Base-by-base conservation (phyloP, 2,329 filamentous ascomycete genomes). In the Penicillium sp. region DNA sequence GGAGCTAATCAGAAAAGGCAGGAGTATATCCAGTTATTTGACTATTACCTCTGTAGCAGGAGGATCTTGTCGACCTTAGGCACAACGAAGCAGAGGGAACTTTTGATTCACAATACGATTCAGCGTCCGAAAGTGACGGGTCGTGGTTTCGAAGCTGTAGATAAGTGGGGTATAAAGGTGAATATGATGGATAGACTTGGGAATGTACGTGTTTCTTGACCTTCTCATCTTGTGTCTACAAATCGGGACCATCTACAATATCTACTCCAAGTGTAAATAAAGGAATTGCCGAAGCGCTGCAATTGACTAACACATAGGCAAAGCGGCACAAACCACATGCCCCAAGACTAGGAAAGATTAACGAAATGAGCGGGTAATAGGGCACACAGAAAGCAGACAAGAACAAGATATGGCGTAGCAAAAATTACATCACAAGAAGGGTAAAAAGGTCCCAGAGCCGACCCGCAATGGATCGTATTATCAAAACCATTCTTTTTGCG, bases 81-180 rank as follows among this genome's bases (percentile, higher is more conserved):
- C 13, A 29, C 28, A 29, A n/a, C 8, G 6, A 4, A 31, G 29
- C 26, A 24, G 8, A 10, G 26, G 26, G 26, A 4, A 20, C 18
- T 20, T 20, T 20, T 49, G 16, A 46, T 45, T 14, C 44, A 46
- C 6, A 36, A 44, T 43, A 47, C 51, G 45, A 53, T 49, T 46
- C 43, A 46, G 29, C 51, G 83, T 56, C 35, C 59, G 72, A 77
- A 63, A 66, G 63, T 34, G 77, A 78, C 62, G 71, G 38, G 62
- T 76, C 24, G 71, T 72, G 43, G 29, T 2, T 35, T 28, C 43
- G 13, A 22, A 36, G 31, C 24, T 41, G 8, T 41, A 10, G 26
- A 34, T 31, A n/a, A 4, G 6, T 8, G n/a, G n/a, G 28, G 28
- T n/a, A 32, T 32, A 16, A 14, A 31, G 29, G 29, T 14, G 14